Evolutionary conservation across 352 stramenopile genomes (phyloP), one percentile per base, ranked within the genome.

Genomic region (Pythium dissotocum): DNA sequence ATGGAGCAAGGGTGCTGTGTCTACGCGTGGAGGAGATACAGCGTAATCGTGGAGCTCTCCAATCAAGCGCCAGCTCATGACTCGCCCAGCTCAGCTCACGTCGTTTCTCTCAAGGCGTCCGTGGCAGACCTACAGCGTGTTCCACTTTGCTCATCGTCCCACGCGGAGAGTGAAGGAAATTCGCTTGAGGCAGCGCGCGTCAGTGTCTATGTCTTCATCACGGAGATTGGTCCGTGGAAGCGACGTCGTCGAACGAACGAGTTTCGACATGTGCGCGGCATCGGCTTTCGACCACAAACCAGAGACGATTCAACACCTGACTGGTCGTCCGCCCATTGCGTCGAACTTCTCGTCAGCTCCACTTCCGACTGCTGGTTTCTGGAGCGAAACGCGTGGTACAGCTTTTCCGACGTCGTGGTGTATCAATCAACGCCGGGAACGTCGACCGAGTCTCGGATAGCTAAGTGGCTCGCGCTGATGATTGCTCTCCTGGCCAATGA

Each of bases 121-220:
- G 18, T 24, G 6, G 5, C 24, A 1, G 7, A 75, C 51, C 28
- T 75, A 2, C 62, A 75, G 14, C 62, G 68, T 8, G 24, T 67
- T 5, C 36, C 51, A 1, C 14, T 75, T 2, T 75, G 67, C 33
- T 63, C 57, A 4, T 51, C 6, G 2, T 28, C 30, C 33, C 26
- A 52, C n/a, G 38, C 6, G 21, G 7, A 5, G 18, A 40, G 36
- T 18, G 2, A 9, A 60, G 1, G 32, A 18, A 13, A 36, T 21
- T 2, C n/a, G 14, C 55, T 7, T 28, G 21, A 14, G 38, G n/a
- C 36, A 6, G 30, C 14, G 12, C 35, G 35, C 28, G 4, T 12
- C 35, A 54, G 0, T 38, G 13, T 75, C 1, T 10, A 71, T 1
- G 48, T 75, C 26, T 75, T 71, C 30, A 44, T 75, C 28, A 75